Evolutionary conservation across 805 yeast species (phyloP), one percentile per base, ranked within the genome.

Genomic region (Ogataea salicorniae): DNA sequence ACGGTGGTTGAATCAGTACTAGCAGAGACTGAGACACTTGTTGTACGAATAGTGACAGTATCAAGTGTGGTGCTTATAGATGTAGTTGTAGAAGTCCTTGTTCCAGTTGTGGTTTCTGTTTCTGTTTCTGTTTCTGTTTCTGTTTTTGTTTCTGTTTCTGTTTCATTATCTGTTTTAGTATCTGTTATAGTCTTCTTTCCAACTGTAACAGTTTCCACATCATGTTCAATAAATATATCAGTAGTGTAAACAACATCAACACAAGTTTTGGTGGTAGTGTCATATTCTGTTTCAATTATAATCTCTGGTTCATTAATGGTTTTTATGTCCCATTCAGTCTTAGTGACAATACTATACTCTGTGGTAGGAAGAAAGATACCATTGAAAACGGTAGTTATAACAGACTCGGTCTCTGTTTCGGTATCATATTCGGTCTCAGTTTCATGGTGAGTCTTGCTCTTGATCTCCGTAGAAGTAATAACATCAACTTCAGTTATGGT

Each of bases 311-410:
- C 40, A 20, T 39, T 41, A 6, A 50, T 54, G 20, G 55, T 50
- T 7, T 43, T 18, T 46, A 37, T 49, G 18, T 53, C 58, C 54
- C 53, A 51, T 43, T 53, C 51, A 43, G 34, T 44, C 42, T 54
- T 52, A n/a, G 60, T 56, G 33, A 52, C 20, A 20, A 50, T 48
- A 36, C 45, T 46, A 42, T 48, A 45, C 16, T 48, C 40, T 4
- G 60, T 57, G 1, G 60, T 56, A 13, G 58, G 60, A 13, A 39
- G 35, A 11, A 46, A 42, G 1, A 55, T 45, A 16, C 55, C 49
- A 26, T 50, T 54, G 49, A 39, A 56, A 2, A 50, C 56, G 1
- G 59, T 56, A 5, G 60, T 55, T 13, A 58, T 54, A 18, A 37
- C 55, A 4, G 50, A 45, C 14, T 39, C 50, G 1, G 52, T 49